These are phyloP conservation scores for Salicornia ramosissima DNA, from an alignment of 148 eudicot species.

Conservation along the genomic window DNA sequence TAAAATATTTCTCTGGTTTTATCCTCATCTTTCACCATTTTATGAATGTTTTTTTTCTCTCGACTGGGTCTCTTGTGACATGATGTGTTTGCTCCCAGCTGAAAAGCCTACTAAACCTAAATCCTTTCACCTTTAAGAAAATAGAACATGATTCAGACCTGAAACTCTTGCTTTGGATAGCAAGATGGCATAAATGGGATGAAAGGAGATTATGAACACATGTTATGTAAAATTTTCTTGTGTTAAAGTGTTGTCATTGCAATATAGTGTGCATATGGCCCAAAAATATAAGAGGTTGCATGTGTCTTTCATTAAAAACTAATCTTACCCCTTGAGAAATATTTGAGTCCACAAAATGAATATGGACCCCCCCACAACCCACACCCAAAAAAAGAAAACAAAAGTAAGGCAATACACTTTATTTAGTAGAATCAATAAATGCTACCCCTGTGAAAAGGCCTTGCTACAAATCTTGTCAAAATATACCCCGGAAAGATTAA, in stretches of 20 bases:
- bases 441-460: background rate
- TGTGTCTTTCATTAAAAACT: too few relatives aligned
- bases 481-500: too few relatives aligned
- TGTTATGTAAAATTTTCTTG: background rate
- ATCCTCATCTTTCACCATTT: background rate
- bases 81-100: too few relatives aligned
- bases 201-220: background rate
- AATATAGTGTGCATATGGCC: too few relatives aligned
- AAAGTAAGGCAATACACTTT: too few relatives aligned
- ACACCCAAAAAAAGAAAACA: too few relatives aligned
- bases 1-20: background rate
- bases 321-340: background rate
- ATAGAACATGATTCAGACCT: background rate
- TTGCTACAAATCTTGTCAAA: too few relatives aligned
- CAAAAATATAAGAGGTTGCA: too few relatives aligned
- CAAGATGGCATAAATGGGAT: background rate
- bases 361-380: too few relatives aligned
- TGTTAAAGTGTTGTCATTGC: background rate
- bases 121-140: background rate
- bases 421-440: background rate
- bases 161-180: background rate
- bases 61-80: too few relatives aligned
- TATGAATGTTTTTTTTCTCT: background rate
- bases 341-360: background rate
- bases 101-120: too few relatives aligned